These are phyloP conservation scores for Cercospora berteroae DNA, from an alignment of 2,329 filamentous ascomycete genomes.

Conservation along the genomic window DNA sequence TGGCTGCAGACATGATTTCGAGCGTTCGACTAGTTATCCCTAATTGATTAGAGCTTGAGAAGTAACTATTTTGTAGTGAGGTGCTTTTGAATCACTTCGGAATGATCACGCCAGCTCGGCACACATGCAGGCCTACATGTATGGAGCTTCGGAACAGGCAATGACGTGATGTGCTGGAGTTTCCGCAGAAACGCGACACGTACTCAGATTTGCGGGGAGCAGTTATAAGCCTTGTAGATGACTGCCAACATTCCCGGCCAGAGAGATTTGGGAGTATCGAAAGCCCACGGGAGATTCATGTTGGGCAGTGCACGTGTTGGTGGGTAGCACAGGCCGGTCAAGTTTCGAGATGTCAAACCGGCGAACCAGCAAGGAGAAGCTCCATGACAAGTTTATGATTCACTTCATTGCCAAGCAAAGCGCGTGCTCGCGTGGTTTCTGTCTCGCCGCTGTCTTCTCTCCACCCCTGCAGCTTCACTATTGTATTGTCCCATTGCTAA, in stretches of 20 bases:
- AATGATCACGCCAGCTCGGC: neutral
- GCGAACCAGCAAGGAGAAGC: neutral
- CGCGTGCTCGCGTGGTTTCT: neutral
- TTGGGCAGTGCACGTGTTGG: neutral
- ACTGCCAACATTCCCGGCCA: neutral
- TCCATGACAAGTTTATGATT: neutral
- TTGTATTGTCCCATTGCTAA: conserved; percentile 3
- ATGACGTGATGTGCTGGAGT: neutral
- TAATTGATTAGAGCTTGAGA: neutral
- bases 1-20: conserved; percentile 16
- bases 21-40: neutral
- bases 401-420: neutral
- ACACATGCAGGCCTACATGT: neutral
- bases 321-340: neutral
- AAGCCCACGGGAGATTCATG: neutral
- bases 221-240: neutral
- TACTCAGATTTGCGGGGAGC: neutral
- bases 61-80: neutral
- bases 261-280: neutral
- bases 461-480: neutral
- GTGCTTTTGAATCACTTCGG: neutral
- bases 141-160: neutral
- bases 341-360: neutral
- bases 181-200: neutral
- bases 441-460: neutral